Evolutionary conservation across 176 grass and related monocot species (phyloP).

Genomic region (Zoysia pacifica): DNA sequence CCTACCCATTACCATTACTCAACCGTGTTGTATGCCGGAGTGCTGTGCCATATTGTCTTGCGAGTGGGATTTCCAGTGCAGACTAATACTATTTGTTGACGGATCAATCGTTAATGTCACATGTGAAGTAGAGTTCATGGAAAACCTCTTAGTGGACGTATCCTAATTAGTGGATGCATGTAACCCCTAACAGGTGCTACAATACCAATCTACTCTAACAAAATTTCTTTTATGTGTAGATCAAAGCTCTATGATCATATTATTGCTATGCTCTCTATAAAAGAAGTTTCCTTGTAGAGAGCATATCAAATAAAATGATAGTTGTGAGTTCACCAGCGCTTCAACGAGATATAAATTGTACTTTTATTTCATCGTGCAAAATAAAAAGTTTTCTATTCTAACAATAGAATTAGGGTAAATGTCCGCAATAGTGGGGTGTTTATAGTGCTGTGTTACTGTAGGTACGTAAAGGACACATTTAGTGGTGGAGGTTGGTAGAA

Average conservation of each 20-base stretch:
- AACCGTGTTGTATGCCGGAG: no score
- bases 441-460: neutral
- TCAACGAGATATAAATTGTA: no score
- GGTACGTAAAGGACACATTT: neutral
- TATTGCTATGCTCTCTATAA: no score
- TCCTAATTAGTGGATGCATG: neutral
- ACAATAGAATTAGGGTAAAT: neutral
- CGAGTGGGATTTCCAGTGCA: constrained; percentile 21
- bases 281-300: no score
- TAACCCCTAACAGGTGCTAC: neutral
- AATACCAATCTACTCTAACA: neutral
- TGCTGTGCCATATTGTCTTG: neutral
- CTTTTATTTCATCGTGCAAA: neutral
- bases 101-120: constrained; percentile 6
- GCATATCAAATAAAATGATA: neutral
- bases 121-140: constrained; percentile 24
- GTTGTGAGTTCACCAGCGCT: neutral
- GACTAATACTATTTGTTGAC: constrained; percentile 11
- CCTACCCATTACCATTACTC: constrained; percentile 47
- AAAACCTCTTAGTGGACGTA: neutral
- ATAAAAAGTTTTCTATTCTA: neutral
- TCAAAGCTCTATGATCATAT: neutral
- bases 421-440: neutral
- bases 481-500: neutral
- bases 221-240: neutral